phyloP scores from a whole-genome alignment of 2,329 filamentous ascomycete genomes.

The Trichothecium sympodiale region DNA sequence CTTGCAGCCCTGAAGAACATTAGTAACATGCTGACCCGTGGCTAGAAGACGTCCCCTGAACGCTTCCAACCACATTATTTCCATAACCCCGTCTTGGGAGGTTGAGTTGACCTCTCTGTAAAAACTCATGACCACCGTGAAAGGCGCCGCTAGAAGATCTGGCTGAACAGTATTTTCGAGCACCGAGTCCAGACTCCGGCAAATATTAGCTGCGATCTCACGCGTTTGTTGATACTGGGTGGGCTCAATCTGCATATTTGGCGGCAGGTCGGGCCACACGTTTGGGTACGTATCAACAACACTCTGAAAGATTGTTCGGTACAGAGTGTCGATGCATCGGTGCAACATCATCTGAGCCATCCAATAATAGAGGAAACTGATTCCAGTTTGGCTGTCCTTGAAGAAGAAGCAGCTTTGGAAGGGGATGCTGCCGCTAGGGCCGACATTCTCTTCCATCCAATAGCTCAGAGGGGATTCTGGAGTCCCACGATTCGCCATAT shows the following conservation, averaged over 20 bases:
- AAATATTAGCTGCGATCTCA: slow-evolving; percentile 36
- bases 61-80: slow-evolving; percentile 35
- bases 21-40: slow-evolving; percentile 29
- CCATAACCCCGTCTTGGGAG: slow-evolving; percentile 29
- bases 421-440: slow-evolving; percentile 22
- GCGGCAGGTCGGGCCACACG: slow-evolving; percentile 26
- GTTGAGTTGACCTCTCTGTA: slow-evolving; percentile 26
- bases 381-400: slow-evolving; percentile 28
- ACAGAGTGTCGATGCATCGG: slow-evolving; percentile 33
- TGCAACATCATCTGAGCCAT: slow-evolving; percentile 36
- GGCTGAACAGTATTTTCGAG: slow-evolving; percentile 32
- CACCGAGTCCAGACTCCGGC: slow-evolving; percentile 37
- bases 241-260: slow-evolving; percentile 27
- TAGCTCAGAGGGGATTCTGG: slow-evolving; percentile 21
- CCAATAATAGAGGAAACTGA: slow-evolving; percentile 44
- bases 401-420: slow-evolving; percentile 36
- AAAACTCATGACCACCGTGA: slow-evolving; percentile 30
- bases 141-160: slow-evolving; percentile 31
- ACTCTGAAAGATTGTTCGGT: slow-evolving; percentile 31
- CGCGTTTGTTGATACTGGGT: slow-evolving; percentile 31
- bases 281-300: slow-evolving; percentile 27
- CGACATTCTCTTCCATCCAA: slow-evolving; percentile 23
- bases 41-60: slow-evolving; percentile 26
- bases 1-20: slow-evolving; percentile 23
- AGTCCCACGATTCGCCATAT: slow-evolving; percentile 11